phyloP scores from a whole-genome alignment of 306 rosid genomes.

The Dalbergia oliveri region DNA sequence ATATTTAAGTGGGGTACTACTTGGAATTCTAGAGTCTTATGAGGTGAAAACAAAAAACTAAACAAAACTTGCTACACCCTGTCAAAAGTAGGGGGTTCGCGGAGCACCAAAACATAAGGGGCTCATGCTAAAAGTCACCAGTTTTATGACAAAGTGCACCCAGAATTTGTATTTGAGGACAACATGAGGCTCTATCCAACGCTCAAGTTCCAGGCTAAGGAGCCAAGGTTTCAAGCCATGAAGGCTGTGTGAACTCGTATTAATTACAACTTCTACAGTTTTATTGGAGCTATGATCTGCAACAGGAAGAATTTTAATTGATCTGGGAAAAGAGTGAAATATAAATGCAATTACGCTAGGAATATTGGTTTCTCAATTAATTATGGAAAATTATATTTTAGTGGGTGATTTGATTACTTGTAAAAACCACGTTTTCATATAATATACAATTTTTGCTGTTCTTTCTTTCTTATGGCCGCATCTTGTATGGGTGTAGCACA shows the following conservation, averaged over 20 bases:
- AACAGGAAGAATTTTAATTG: not conserved
- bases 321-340: not conserved
- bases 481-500: no score
- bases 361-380: not conserved
- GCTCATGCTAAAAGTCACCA: no score
- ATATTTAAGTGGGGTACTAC: no score
- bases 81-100: no score
- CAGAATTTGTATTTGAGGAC: constrained; percentile 76
- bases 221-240: constrained; percentile 76
- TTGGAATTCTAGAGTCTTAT: no score
- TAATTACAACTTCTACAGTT: constrained; percentile 26
- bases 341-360: no score
- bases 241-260: constrained; percentile 49
- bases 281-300: not conserved
- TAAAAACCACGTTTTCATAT: no score
- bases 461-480: no score
- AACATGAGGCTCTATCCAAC: constrained; percentile 71
- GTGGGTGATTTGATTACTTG: not conserved
- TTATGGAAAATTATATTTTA: not conserved
- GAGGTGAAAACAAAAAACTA: no score
- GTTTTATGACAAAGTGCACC: constrained; percentile 45
- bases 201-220: constrained; percentile 66
- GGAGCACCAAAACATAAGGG: no score
- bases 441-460: no score
- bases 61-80: no score